Evolutionary conservation across 192 early-diverging fungal species (phyloP).

Genomic region (Linderina pennispora): DNA sequence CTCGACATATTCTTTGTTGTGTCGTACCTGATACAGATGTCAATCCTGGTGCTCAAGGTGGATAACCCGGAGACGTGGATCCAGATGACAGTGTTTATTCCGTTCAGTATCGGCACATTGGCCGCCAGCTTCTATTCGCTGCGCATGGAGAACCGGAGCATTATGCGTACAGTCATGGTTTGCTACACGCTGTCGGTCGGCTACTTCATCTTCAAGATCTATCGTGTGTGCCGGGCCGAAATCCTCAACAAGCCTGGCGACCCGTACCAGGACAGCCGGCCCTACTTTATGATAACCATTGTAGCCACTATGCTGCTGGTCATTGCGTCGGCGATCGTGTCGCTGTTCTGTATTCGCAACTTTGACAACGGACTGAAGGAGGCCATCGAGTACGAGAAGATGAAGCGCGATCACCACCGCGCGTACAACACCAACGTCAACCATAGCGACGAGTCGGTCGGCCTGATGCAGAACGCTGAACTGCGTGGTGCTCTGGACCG

Average conservation of each 20-base stretch:
- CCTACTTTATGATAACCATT: slow-evolving; percentile 43
- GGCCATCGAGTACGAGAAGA: slow-evolving; percentile 36
- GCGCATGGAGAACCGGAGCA: slow-evolving; percentile 19
- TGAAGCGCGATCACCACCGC: slow-evolving; percentile 20
- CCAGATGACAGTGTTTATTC: slow-evolving; percentile 39
- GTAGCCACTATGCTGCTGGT: slow-evolving; percentile 31
- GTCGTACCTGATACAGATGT: slow-evolving; percentile 46
- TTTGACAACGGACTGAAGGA: slow-evolving; percentile 44
- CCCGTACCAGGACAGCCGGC: slow-evolving; percentile 31
- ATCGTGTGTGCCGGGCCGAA: slow-evolving; percentile 19
- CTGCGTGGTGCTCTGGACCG: slow-evolving; percentile 14
- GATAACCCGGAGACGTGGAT: slow-evolving; percentile 35
- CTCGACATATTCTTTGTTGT: slow-evolving; percentile 44
- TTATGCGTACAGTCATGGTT: slow-evolving; percentile 16
- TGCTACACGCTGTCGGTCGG: slow-evolving; percentile 22
- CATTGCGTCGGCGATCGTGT: slow-evolving; percentile 17
- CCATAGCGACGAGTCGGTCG: slow-evolving; percentile 2
- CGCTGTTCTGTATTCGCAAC: slow-evolving; percentile 25
- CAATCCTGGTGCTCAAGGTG: slow-evolving; percentile 50
- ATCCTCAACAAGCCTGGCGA: slow-evolving; percentile 29
- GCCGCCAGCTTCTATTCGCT: slow-evolving; percentile 25
- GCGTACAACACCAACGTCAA: slow-evolving; percentile 14
- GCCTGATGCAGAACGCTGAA: slow-evolving; percentile 4
- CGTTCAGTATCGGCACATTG: slow-evolving; percentile 22
- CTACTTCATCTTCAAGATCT: slow-evolving; percentile 47